Conservation (phyloP, 805 yeast species). For the Hyphopichia homilentoma region DNA sequence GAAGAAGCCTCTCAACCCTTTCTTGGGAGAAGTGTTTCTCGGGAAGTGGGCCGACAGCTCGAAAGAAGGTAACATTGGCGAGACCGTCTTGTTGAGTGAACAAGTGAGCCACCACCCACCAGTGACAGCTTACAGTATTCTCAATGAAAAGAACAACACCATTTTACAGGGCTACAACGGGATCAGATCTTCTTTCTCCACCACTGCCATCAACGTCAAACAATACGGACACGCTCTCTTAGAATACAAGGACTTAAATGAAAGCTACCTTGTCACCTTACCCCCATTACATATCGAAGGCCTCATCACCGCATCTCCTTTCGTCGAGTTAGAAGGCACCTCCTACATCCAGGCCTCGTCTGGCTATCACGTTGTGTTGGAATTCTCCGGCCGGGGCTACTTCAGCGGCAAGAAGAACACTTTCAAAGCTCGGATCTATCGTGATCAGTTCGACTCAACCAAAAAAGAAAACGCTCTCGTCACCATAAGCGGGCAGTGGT, state of each 20-base stretch:
- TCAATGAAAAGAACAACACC: constrained; percentile 67
- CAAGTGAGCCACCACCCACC: constrained; percentile 99
- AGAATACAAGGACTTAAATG: constrained; percentile 57
- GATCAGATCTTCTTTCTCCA: constrained; percentile 76
- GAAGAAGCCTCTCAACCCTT: constrained; percentile 96
- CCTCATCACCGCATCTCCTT: constrained; percentile 83
- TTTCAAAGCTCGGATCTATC: constrained; percentile 79
- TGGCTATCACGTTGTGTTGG: constrained; percentile 72
- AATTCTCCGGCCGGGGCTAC: constrained; percentile 90
- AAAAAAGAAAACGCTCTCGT: constrained; percentile 62
- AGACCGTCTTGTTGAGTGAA: constrained; percentile 75
- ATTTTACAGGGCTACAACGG: constrained; percentile 86
- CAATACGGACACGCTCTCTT: constrained; percentile 90
- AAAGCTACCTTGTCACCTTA: constrained; percentile 74
- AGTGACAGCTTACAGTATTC: constrained; percentile 84
- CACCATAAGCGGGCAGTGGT: constrained; percentile 92
- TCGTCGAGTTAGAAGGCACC: constrained; percentile 88
- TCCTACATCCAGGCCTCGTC: constrained; percentile 78
- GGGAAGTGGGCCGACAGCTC: constrained; percentile 76
- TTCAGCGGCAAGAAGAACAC: constrained; percentile 92
- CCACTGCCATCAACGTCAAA: constrained; percentile 77
- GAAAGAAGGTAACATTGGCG: constrained; percentile 55
- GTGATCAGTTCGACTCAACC: constrained; percentile 45
- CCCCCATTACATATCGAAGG: constrained; percentile 97
- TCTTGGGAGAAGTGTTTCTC: constrained; percentile 88